Conservation (phyloP, 345 rosid genomes). For the Stellera chamaejasme region DNA sequence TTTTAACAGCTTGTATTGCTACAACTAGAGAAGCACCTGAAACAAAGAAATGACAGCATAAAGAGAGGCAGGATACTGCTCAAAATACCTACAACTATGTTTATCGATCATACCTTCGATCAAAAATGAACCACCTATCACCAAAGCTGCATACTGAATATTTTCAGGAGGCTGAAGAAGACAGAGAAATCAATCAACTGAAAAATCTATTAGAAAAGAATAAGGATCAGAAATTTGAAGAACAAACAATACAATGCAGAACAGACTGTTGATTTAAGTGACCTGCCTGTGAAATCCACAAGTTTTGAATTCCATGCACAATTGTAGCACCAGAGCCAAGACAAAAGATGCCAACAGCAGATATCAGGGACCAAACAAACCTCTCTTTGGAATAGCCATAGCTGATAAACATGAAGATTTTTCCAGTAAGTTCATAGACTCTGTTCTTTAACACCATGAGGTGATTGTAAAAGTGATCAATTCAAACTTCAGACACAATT, state of each 20-base stretch:
- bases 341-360: constrained; percentile 98
- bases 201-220: constrained; percentile 4
- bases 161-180: constrained; percentile 71
- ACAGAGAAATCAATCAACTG: constrained; percentile 13
- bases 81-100: background rate
- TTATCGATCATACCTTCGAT: constrained; percentile 60
- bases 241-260: constrained; percentile 10
- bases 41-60: constrained; percentile 10
- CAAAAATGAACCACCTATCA: constrained; percentile 84
- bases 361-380: constrained; percentile 99
- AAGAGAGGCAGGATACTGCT: constrained; percentile 8
- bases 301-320: constrained; percentile 84
- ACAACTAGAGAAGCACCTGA: constrained; percentile 92
- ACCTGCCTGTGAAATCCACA: constrained; percentile 71
- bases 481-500: too few species aligned
- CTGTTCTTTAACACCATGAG: too few species aligned
- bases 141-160: constrained; percentile 83
- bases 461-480: too few species aligned
- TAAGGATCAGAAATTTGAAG: constrained; percentile 1
- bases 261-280: constrained; percentile 4
- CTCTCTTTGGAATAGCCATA: constrained; percentile 98
- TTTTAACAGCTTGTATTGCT: constrained; percentile 93
- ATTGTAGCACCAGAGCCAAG: constrained; percentile 99
- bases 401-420: constrained; percentile 29
- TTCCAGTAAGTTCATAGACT: too few species aligned